These are phyloP conservation scores for Moricandia arvensis DNA, from an alignment of 345 rosid genomes.

Conservation along the genomic window DNA sequence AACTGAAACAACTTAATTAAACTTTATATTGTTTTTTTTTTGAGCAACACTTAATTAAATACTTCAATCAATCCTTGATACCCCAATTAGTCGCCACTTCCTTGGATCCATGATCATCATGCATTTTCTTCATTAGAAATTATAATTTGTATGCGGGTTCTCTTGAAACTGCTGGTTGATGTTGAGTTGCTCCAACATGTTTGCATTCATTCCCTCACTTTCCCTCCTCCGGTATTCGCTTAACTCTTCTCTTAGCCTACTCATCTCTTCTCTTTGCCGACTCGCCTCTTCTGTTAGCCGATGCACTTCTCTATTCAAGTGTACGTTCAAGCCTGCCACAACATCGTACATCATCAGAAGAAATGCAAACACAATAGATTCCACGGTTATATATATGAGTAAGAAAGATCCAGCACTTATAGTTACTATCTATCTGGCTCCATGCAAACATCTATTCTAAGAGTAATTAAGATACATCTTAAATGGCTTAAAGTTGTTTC, in stretches of 20 bases:
- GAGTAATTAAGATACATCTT: not conserved
- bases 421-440: too few species aligned
- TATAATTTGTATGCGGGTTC: not conserved
- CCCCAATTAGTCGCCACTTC: not conserved
- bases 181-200: not conserved
- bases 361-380: too few species aligned
- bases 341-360: too few species aligned
- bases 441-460: not conserved
- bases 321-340: not conserved
- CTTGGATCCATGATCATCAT: not conserved
- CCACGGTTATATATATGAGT: too few species aligned
- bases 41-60: too few species aligned
- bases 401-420: not conserved
- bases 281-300: conserved; percentile 12
- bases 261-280: not conserved
- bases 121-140: not conserved
- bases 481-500: conserved; percentile 1
- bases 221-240: not conserved
- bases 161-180: not conserved
- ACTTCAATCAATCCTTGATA: not conserved
- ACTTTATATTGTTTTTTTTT: too few species aligned
- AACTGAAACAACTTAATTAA: not conserved
- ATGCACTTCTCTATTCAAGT: conserved; percentile 59
- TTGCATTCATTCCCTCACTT: not conserved
- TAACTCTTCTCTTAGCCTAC: not conserved